Evolutionary conservation across 2,329 filamentous ascomycete species (phyloP).

Genomic region (Ophiostoma sp.): DNA sequence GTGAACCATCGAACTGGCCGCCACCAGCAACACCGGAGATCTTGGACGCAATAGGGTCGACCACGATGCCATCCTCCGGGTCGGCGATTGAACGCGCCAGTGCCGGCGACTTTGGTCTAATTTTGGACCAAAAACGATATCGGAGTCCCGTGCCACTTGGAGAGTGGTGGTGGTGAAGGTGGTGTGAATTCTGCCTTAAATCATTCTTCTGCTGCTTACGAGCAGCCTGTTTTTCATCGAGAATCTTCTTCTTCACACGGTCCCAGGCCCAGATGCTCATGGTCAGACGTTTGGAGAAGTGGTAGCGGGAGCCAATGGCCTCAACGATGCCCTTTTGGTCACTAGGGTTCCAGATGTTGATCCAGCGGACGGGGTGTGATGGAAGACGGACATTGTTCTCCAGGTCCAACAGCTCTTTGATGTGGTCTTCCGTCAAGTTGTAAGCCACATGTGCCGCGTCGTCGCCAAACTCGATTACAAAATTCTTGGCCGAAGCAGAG

Average conservation of each 20-base stretch:
- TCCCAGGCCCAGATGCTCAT: conserved; percentile 58
- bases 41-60: neutral
- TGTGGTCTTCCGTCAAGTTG: conserved; percentile 48
- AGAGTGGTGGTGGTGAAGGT: neutral
- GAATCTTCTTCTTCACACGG: conserved; percentile 24
- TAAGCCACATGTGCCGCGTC: conserved; percentile 56
- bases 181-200: neutral
- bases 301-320: conserved; percentile 61
- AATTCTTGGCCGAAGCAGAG: conserved; percentile 52
- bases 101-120: neutral
- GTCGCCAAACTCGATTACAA: conserved; percentile 65
- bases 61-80: conserved; percentile 18
- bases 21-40: neutral
- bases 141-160: neutral
- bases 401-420: conserved; percentile 43
- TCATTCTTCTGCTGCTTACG: neutral
- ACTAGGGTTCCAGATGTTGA: conserved; percentile 72
- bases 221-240: neutral
- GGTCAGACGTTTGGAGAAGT: conserved; percentile 66
- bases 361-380: conserved; percentile 63
- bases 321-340: conserved; percentile 56
- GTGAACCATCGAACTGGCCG: neutral
- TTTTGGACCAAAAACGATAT: neutral
- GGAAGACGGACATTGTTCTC: conserved; percentile 29
- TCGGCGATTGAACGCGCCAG: neutral